Evolutionary conservation across 805 yeast genomes (phyloP), one percentile per base, ranked within the genome.

Genomic region (Hanseniaspora pseudoguilliermondii): DNA sequence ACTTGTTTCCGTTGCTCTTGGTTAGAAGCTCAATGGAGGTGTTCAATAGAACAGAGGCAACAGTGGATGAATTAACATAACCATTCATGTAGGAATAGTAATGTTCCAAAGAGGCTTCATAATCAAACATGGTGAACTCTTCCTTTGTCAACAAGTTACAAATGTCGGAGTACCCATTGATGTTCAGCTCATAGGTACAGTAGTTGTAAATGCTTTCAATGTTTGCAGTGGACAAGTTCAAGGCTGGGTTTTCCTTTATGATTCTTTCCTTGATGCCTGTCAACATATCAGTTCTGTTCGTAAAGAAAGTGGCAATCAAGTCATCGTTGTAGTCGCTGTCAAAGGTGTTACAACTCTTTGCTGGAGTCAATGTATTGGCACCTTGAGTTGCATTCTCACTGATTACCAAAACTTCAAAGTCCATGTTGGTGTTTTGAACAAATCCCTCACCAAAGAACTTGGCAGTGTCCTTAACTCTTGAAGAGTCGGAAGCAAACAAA

Each of bases 151-250:
- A 80, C 34, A 83, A 73, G 42, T 75, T 74, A 67, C 95, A 86
- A 61, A 85, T 80, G 34, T 75, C 75, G n/a, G 93, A 83, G 55
- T 68, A 65, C 9, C 93, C 95, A 55, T 73, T 74, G 9, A 81
- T 84, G 56, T 84, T 85, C 47, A 84, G 68, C 68, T 86, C 95
- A 65, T 74, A 86, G 2, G 86, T 88, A 69, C 95, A 86, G 68
- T 80, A 75, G 16, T 74, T 71, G 62, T 83, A 81, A 59, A 86
- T 63, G 29, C 67, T 69, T 47, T 66, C 68, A 27, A 81, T 76
- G 62, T 86, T 91, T 41, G 65, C 62, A 2, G 71, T 63, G 3
- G 81, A 74, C 55, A 85, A 60, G 60, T 79, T 71, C 60, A 72
- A 70, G 2, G 81, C 83, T 5, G 80, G 79, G 57, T 85, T 79